A percentile compares a stretch with the other conserved stretches of the same genome.
Conservation (phyloP, 495 filamentous ascomycete species). For the Letharia lupina region DNA sequence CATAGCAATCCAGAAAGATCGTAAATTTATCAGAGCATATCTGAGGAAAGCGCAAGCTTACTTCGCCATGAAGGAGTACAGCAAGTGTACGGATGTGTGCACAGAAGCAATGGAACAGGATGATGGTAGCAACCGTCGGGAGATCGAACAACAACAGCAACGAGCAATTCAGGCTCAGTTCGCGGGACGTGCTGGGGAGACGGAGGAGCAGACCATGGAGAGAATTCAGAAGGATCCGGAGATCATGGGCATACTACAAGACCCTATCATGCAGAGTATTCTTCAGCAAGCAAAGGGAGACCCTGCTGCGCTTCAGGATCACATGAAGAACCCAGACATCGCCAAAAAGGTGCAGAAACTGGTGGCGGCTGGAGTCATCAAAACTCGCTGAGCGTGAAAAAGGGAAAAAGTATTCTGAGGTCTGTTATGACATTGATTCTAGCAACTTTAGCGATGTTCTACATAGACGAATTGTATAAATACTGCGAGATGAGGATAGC, state of each 20-base stretch:
- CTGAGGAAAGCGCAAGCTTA: slow-evolving; percentile 89
- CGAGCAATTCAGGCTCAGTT: slow-evolving; percentile 93
- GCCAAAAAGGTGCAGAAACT: slow-evolving; percentile 84
- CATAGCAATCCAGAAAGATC: slow-evolving; percentile 78
- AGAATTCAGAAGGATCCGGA: slow-evolving; percentile 88
- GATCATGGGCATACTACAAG: slow-evolving; percentile 85
- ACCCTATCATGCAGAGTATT: slow-evolving; percentile 96
- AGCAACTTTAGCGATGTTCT: slow-evolving; percentile 23
- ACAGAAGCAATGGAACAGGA: slow-evolving; percentile 73
- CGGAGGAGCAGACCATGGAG: slow-evolving; percentile 91
- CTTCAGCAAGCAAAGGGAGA: slow-evolving; percentile 92
- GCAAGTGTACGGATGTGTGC: slow-evolving; percentile 83
- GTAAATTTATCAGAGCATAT: slow-evolving; percentile 90
- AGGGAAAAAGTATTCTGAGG: neutral
- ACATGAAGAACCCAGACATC: slow-evolving; percentile 88
- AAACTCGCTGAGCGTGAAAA: slow-evolving; percentile 31
- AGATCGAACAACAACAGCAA: slow-evolving; percentile 90
- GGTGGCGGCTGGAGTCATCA: slow-evolving; percentile 85
- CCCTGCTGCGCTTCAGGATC: slow-evolving; percentile 83
- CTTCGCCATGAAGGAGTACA: slow-evolving; percentile 96
- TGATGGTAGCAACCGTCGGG: slow-evolving; percentile 64
- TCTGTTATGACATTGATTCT: slow-evolving; percentile 7
- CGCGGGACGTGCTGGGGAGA: slow-evolving; percentile 81
- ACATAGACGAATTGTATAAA: slow-evolving; percentile 10
- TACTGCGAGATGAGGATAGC: neutral